These are phyloP conservation scores for Globisporangium spiculum DNA, from an alignment of 352 stramenopile genomes.

Conservation along the genomic window DNA sequence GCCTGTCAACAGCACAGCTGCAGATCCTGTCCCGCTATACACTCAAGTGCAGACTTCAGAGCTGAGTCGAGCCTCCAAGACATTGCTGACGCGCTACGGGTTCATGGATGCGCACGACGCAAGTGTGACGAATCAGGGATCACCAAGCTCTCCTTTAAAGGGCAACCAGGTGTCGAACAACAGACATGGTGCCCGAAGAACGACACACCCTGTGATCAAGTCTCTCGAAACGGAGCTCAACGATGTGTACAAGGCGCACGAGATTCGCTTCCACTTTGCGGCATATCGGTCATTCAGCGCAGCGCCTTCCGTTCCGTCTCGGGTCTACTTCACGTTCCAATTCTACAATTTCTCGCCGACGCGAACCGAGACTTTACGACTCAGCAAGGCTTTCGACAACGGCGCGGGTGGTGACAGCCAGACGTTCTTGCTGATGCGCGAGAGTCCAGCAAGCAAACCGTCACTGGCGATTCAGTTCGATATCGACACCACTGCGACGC, in stretches of 20 bases:
- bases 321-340: conserved; percentile 91
- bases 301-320: conserved; percentile 20
- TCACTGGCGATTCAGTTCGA: conserved; percentile 74
- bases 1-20: background rate
- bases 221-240: conserved; percentile 67
- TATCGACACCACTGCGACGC: conserved; percentile 59
- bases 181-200: conserved; percentile 8
- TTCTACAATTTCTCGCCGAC: conserved; percentile 91
- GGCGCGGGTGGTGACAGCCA: conserved; percentile 24
- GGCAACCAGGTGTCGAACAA: conserved; percentile 19
- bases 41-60: conserved; percentile 35
- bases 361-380: conserved; percentile 74
- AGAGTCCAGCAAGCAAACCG: conserved; percentile 57
- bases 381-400: conserved; percentile 57
- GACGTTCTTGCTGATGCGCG: conserved; percentile 65
- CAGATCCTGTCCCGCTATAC: conserved; percentile 8
- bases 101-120: conserved; percentile 68
- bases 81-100: conserved; percentile 78
- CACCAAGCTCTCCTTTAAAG: conserved; percentile 17
- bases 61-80: conserved; percentile 82
- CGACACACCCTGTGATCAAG: conserved; percentile 24
- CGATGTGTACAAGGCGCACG: conserved; percentile 76
- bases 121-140: conserved; percentile 13
- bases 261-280: conserved; percentile 91
- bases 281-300: conserved; percentile 50